A percentile compares a stretch with the other conserved stretches of the same genome.
phyloP scores from a whole-genome alignment of 345 rosid species.

The Camelina neglecta region DNA sequence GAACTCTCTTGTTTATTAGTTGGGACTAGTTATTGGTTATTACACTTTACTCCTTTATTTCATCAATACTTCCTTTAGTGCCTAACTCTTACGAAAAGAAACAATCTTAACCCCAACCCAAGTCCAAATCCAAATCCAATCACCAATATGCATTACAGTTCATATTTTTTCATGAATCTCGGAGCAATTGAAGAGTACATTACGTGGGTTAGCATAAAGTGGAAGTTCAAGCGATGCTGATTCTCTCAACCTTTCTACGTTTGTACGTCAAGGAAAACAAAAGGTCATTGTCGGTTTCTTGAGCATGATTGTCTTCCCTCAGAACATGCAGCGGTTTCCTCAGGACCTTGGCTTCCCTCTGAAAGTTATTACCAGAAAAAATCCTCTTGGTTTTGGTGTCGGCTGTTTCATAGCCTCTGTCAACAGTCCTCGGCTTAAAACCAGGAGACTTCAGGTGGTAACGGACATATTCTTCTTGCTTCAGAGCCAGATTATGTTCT shows the following conservation, averaged over 20 bases:
- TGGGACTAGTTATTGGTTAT: neutral
- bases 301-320: conserved; percentile 42
- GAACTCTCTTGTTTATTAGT: conserved; percentile 12
- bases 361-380: conserved; percentile 42
- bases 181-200: neutral
- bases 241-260: conserved; percentile 53
- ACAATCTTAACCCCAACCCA: neutral
- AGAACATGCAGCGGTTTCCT: conserved; percentile 38
- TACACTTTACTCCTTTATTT: conserved; percentile 26
- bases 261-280: conserved; percentile 61
- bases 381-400: conserved; percentile 33
- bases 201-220: conserved; percentile 9
- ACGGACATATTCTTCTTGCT: conserved; percentile 39
- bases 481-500: conserved; percentile 34
- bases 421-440: conserved; percentile 41
- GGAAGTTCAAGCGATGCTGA: conserved; percentile 4
- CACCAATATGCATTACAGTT: conserved; percentile 23
- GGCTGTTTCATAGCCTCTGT: conserved; percentile 38
- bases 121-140: neutral
- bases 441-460: conserved; percentile 38
- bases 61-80: neutral
- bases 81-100: neutral
- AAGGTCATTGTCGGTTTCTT: conserved; percentile 43
- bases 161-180: conserved; percentile 26
- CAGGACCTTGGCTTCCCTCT: conserved; percentile 35